Conservation (phyloP, 2,329 filamentous ascomycete species). For the Fusarium abutilonis region DNA sequence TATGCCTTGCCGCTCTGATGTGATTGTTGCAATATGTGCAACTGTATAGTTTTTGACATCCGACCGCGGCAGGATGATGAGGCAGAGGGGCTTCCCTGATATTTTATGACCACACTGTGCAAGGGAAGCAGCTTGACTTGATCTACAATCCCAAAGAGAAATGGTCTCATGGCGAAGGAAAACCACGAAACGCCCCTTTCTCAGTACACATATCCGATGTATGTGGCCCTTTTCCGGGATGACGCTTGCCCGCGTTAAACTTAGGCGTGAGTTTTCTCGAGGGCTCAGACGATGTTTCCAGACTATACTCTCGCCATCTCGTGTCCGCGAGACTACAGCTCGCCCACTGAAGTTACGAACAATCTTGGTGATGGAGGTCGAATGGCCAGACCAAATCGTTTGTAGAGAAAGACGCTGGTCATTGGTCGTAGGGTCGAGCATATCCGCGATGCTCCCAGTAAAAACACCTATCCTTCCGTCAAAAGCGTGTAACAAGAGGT, state of each 20-base stretch:
- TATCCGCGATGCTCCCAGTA: constrained; percentile 77
- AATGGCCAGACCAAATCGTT: constrained; percentile 85
- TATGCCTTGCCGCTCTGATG: constrained; percentile 78
- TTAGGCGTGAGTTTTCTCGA: constrained; percentile 51
- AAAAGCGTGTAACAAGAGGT: constrained; percentile 83
- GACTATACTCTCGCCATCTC: constrained; percentile 80
- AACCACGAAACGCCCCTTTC: constrained; percentile 81
- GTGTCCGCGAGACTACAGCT: constrained; percentile 82
- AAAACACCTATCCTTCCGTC: constrained; percentile 87
- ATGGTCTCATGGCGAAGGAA: constrained; percentile 78
- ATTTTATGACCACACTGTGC: constrained; percentile 62
- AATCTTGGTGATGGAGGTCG: constrained; percentile 81
- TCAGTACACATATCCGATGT: constrained; percentile 80
- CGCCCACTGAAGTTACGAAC: constrained; percentile 84
- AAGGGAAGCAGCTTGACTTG: constrained; percentile 66
- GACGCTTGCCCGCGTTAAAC: constrained; percentile 72
- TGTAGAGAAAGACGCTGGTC: constrained; percentile 68
- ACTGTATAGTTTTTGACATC: constrained; percentile 65
- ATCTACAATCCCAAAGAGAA: constrained; percentile 81
- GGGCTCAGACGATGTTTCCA: constrained; percentile 74
- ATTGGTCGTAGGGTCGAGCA: constrained; percentile 78
- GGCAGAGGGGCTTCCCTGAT: constrained; percentile 78
- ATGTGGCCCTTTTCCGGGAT: constrained; percentile 77
- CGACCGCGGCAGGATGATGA: constrained; percentile 75
- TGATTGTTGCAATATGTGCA: constrained; percentile 83